Conservation (phyloP, 768 basidiomycete genomes). For the Dacryopinax primogenitus region DNA sequence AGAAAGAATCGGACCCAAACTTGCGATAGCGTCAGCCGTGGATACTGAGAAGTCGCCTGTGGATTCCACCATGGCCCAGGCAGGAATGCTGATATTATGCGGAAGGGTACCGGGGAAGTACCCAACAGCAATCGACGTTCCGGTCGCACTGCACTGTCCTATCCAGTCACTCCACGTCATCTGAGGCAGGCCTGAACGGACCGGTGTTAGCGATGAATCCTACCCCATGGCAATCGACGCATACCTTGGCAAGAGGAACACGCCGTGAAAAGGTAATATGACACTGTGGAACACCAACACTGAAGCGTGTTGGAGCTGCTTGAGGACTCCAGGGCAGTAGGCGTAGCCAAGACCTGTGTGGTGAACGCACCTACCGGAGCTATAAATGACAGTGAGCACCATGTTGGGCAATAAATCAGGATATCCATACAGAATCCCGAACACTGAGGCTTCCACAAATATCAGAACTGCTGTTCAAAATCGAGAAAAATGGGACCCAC, state of each 20-base stretch:
- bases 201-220: not conserved
- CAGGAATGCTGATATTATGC: not conserved
- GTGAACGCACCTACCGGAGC: not conserved
- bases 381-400: not conserved
- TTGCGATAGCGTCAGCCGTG: not conserved
- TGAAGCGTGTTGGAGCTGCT: not conserved
- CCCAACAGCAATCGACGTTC: not conserved
- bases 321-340: not conserved
- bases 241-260: not conserved
- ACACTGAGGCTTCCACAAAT: not conserved
- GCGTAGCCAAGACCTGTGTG: not conserved
- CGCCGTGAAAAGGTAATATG: not conserved
- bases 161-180: not conserved
- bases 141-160: not conserved
- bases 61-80: not conserved
- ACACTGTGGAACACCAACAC: not conserved
- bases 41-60: not conserved
- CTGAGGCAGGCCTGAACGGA: not conserved
- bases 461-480: not conserved
- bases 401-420: not conserved
- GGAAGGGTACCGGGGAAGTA: not conserved
- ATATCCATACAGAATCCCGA: not conserved
- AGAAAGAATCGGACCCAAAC: not conserved
- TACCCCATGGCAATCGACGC: not conserved
- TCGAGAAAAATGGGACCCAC: not conserved